Evolutionary conservation across 805 yeast genomes (phyloP).

Genomic region (Lipomyces yamadae): DNA sequence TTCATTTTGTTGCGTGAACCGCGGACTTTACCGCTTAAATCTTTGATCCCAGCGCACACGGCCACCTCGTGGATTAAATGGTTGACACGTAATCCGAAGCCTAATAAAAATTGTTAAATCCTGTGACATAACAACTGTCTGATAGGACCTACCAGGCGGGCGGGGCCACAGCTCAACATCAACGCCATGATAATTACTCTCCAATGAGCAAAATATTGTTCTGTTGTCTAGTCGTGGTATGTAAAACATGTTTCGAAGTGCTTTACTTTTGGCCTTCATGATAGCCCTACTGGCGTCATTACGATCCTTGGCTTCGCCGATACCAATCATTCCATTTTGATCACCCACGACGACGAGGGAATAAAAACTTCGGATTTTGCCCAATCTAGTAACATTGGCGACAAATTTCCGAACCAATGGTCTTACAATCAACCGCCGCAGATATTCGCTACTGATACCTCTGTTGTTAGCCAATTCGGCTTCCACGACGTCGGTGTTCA

Average conservation of each 20-base stretch:
- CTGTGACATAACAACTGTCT: not conserved
- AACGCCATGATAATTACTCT: slow-evolving; percentile 85
- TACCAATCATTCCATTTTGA: slow-evolving; percentile 88
- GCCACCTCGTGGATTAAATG: slow-evolving; percentile 89
- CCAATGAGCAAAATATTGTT: slow-evolving; percentile 84
- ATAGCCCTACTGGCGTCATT: slow-evolving; percentile 75
- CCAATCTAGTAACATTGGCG: slow-evolving; percentile 88
- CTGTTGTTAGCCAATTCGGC: slow-evolving; percentile 5
- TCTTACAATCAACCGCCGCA: slow-evolving; percentile 9
- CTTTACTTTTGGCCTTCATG: slow-evolving; percentile 88
- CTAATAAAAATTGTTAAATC: slow-evolving; percentile 13
- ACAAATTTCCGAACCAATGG: slow-evolving; percentile 60
- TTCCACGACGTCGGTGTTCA: slow-evolving; percentile 2
- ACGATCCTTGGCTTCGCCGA: slow-evolving; percentile 92
- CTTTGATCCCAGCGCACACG: slow-evolving; percentile 91
- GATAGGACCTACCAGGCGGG: slow-evolving; percentile 71
- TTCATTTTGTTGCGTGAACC: slow-evolving; percentile 94
- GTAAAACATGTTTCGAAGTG: slow-evolving; percentile 79
- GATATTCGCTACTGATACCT: slow-evolving; percentile 19
- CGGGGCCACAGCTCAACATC: slow-evolving; percentile 80
- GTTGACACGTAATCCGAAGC: slow-evolving; percentile 81
- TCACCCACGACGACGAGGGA: slow-evolving; percentile 91
- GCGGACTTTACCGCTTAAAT: slow-evolving; percentile 80
- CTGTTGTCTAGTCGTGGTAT: slow-evolving; percentile 89
- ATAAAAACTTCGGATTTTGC: slow-evolving; percentile 82